Base-by-base conservation (phyloP, 116 monocot species). In the Papilionanthe hybrid region DNA sequence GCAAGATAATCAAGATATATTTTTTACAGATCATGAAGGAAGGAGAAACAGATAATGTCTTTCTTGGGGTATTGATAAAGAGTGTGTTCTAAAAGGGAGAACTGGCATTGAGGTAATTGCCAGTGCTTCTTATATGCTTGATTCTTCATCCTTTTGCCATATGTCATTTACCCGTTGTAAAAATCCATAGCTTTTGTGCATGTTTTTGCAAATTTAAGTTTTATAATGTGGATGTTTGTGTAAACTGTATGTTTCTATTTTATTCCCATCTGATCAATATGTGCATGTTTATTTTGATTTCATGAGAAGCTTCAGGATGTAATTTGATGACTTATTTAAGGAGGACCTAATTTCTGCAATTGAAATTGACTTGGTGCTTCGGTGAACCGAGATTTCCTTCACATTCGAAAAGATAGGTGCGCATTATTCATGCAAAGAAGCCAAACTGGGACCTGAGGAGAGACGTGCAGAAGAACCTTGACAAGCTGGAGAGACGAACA, bases 21-120 rank as follows among this genome's bases (percentile, higher is more conserved):
- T 95, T 85, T 99, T 99, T 82, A 95, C 95, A 27, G 99, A 99
- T 83, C 90, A 92, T 74, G 95, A 90, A 82, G 99, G 99, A n/a
- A 91, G 93, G 84, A 87, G 95, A 83, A 95, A 92, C 55, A 95
- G 90, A 27, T 90, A 93, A 67, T 95, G 91, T 72, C 88, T 99
- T 77, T 95, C 99, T 23, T 99, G 95, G 95, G 95, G 99, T 17
- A 88, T 99, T 15, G 95, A 95, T 77, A 91, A 87, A 78, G 95
- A 92, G 49, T 93, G 95, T 17, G 93, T 90, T 25, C 81, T 99
- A 10, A 86, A 86, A 75, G 99, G 93, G 73, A 90, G 99, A 90
- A 99, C 93, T 80, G 93, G 88, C 63, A 80, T 92, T 69, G 95
- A 99, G 99, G 99, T 99, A 90, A 9, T 79, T 27, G 22, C 43